phyloP scores from a whole-genome alignment of 208 protist species.

The Leptomonas pyrrhocoris region DNA sequence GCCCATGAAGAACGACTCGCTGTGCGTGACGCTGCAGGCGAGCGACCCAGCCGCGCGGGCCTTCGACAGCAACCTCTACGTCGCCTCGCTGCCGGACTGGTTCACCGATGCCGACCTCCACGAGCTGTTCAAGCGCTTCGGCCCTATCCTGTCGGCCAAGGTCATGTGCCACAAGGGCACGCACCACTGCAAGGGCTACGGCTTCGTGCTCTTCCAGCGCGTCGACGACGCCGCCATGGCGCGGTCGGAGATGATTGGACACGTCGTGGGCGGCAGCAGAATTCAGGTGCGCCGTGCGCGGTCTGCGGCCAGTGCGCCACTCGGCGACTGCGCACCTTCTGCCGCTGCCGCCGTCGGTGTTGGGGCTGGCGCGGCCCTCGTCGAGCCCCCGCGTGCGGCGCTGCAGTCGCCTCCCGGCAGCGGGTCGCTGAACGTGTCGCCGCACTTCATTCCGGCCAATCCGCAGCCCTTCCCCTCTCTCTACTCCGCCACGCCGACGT shows the following conservation, averaged over 20 bases:
- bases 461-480: slow-evolving; percentile 14
- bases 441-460: slow-evolving; percentile 12
- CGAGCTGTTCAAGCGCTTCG: slow-evolving; percentile 66
- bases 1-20: slow-evolving; percentile 32
- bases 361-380: neutral
- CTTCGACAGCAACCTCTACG: slow-evolving; percentile 73
- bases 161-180: slow-evolving; percentile 76
- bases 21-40: slow-evolving; percentile 18
- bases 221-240: slow-evolving; percentile 53
- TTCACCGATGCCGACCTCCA: slow-evolving; percentile 61
- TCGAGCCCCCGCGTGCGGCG: neutral
- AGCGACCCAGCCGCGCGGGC: slow-evolving; percentile 23
- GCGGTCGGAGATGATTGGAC: slow-evolving; percentile 62
- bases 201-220: slow-evolving; percentile 77
- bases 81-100: slow-evolving; percentile 56
- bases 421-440: slow-evolving; percentile 20
- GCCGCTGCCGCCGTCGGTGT: slow-evolving; percentile 14
- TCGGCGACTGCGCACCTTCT: slow-evolving; percentile 17
- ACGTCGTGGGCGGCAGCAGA: slow-evolving; percentile 54
- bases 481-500: slow-evolving; percentile 20
- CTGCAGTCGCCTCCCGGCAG: slow-evolving; percentile 9
- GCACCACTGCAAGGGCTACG: slow-evolving; percentile 70
- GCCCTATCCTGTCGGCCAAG: slow-evolving; percentile 61
- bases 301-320: slow-evolving; percentile 37
- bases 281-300: slow-evolving; percentile 74